Base-by-base conservation (phyloP, 345 rosid genomes). In the Hirschfeldia incana region DNA sequence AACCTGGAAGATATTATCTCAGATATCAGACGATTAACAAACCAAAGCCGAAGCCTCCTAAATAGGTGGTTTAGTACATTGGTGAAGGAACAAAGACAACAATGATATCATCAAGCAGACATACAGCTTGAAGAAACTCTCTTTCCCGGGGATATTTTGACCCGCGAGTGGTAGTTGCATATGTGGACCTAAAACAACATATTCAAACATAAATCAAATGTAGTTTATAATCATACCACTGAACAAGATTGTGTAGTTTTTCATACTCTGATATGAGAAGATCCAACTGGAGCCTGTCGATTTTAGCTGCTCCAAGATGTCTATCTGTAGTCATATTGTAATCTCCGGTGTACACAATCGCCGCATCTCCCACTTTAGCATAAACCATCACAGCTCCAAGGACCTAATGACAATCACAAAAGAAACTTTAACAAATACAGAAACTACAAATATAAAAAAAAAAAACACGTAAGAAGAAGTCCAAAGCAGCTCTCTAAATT, bases 301-400 rank as follows among this genome's bases (percentile, higher is more conserved):
- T 90, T 85, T 91, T 94, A 76, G 98, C 99, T 46, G 99, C 97
- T 73, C 99, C 99, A 36, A 95, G 96, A 84, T 95, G 99, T 81
- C 99, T 89, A 85, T 95, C 99, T 1, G 98, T 93, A 12, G 98
- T 95, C 97, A 91, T 93, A 85, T 95, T 95, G 83, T 93, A 93
- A 77, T 95, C 99, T 72, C 99, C 98, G 5, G 98, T 95, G 85
- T 95, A 95, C 67, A 95, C 89, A 83, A 95, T 84, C 66, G 97
- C 86, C 65, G 89, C 77, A 80, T 91, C 94, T 73, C 96, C 98
- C 76, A 93, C 97, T 82, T 90, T 95, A 29, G 90, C 94, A 87
- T 95, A 91, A 85, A 95, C 85, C 99, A 95, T 93, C 76, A 97
- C 99, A 63, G 99, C 99, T 87, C 99, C 99, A 80, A 95, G 80